Evolutionary conservation across 176 grass and related monocot genomes (phyloP), one percentile per base, ranked within the genome.

Genomic region (Carex cristatella): DNA sequence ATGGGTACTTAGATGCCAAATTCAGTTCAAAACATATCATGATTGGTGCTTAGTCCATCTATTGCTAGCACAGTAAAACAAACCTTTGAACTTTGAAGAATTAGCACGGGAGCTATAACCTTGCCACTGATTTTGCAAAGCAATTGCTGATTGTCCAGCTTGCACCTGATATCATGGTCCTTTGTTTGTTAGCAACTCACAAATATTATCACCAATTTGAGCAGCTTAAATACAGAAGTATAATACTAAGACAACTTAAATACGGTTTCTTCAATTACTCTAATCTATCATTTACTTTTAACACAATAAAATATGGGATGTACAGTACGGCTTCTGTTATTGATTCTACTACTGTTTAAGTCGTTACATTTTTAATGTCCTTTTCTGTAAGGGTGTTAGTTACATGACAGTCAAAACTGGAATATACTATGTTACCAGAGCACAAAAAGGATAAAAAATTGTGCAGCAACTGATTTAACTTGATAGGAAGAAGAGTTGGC

Each of bases 71-170:
- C 27, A 61, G 40, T 18, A 63, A 79, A 63, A 65, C 33, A 60
- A 63, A 96, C 94, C 94, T 96, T 88, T 91, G 83, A 93, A 88
- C 76, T 90, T 88, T 81, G 85, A 91, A 83, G 91, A 86, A 42
- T 48, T 53, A 62, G 89, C 83, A 14, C 75, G 83, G 72, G 88
- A 74, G 78, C 87, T 85, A 88, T 93, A 93, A 85, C 89, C 85
- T 77, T 92, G 89, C 69, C 87, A 85, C 68, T 93, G 94, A 76
- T 92, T 92, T 77, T 89, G 91, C 81, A 96, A 83, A 83, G 87
- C 87, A 82, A 90, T 75, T 70, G 87, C 86, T 64, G 89, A 86
- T 80, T 88, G 88, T 12, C 87, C 86, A 69, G 88, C 64, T 86
- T 85, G 87, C 49, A 88, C 91, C 93, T 95, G 82, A 57, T 72